Percentiles rank a stretch among this genome's conserved stretches.
phyloP scores from a whole-genome alignment of 495 filamentous ascomycete genomes.

The Thermochaetoides thermophila region DNA sequence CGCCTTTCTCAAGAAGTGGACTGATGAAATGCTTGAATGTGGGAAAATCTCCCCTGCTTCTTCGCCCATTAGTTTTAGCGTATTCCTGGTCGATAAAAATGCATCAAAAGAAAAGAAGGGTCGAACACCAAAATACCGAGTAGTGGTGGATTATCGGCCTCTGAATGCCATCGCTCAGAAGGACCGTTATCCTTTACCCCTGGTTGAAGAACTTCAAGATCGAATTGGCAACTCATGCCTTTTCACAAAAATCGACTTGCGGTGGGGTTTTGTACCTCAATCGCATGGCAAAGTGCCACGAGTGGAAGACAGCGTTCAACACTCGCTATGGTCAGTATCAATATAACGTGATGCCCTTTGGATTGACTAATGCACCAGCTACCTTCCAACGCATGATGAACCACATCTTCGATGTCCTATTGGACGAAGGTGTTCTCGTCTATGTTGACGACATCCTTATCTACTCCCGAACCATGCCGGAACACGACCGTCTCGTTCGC shows the following conservation, averaged over 20 bases:
- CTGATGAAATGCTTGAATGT: too few species aligned
- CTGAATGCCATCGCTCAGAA: constrained; percentile 30
- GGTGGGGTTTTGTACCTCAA: constrained; percentile 7
- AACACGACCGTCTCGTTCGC: too few species aligned
- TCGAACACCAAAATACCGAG: too few species aligned
- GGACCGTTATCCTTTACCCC: constrained; percentile 29
- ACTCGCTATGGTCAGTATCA: constrained; percentile 18
- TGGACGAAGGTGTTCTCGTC: constrained; percentile 11
- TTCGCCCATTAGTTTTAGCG: too few species aligned
- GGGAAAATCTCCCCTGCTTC: too few species aligned
- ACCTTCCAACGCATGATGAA: constrained; percentile 22
- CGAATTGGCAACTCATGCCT: constrained; percentile 15
- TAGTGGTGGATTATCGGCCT: constrained; percentile 29
- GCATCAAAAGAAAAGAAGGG: too few species aligned
- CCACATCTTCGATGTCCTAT: constrained; percentile 8
- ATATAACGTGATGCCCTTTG: constrained; percentile 22
- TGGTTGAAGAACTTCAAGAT: constrained; percentile 31
- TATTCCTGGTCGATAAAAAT: too few species aligned
- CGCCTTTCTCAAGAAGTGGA: too few species aligned
- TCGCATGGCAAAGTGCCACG: constrained; percentile 14
- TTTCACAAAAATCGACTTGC: constrained; percentile 32
- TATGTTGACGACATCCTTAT: constrained; percentile 4
- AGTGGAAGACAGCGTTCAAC: constrained; percentile 18
- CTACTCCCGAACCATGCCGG: too few species aligned
- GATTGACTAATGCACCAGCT: constrained; percentile 11